phyloP scores from a whole-genome alignment of 768 basidiomycete species.

The Lentinula lateritia region DNA sequence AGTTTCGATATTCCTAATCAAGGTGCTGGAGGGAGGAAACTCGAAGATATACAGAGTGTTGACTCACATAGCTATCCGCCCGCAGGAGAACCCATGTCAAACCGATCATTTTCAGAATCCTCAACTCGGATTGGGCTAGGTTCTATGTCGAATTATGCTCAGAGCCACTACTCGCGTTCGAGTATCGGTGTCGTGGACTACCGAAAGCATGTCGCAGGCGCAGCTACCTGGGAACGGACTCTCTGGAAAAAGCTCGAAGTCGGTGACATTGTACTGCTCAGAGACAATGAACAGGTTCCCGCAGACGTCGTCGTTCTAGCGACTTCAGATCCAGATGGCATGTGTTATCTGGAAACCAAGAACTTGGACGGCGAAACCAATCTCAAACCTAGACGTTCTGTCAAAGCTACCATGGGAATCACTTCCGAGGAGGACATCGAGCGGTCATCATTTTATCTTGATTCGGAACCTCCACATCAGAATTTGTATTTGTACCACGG shows the following conservation, averaged over 20 bases:
- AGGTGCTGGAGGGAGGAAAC: slow-evolving; percentile 43
- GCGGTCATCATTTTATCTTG: slow-evolving; percentile 79
- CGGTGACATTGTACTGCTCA: slow-evolving; percentile 87
- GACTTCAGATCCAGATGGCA: slow-evolving; percentile 84
- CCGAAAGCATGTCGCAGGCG: slow-evolving; percentile 58
- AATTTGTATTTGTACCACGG: slow-evolving; percentile 91
- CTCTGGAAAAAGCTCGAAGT: slow-evolving; percentile 99
- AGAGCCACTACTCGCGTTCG: slow-evolving; percentile 50
- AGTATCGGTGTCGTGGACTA: slow-evolving; percentile 80
- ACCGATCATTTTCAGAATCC: slow-evolving; percentile 30
- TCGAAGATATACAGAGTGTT: slow-evolving; percentile 67
- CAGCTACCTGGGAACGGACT: slow-evolving; percentile 89
- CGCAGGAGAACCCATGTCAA: slow-evolving; percentile 26
- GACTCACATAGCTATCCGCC: slow-evolving; percentile 67
- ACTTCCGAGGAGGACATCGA: slow-evolving; percentile 87
- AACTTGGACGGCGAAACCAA: slow-evolving; percentile 98
- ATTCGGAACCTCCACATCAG: slow-evolving; percentile 90
- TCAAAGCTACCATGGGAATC: slow-evolving; percentile 72
- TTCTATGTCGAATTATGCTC: slow-evolving; percentile 31
- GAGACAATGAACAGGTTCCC: slow-evolving; percentile 94
- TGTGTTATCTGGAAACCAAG: slow-evolving; percentile 97
- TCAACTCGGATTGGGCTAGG: slow-evolving; percentile 31
- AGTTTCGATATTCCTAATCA: slow-evolving; percentile 32
- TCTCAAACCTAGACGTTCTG: slow-evolving; percentile 77
- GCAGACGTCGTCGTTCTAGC: slow-evolving; percentile 92